Evolutionary conservation across 768 basidiomycete genomes (phyloP), one percentile per base, ranked within the genome.

Genomic region (Termitomyces sp.): DNA sequence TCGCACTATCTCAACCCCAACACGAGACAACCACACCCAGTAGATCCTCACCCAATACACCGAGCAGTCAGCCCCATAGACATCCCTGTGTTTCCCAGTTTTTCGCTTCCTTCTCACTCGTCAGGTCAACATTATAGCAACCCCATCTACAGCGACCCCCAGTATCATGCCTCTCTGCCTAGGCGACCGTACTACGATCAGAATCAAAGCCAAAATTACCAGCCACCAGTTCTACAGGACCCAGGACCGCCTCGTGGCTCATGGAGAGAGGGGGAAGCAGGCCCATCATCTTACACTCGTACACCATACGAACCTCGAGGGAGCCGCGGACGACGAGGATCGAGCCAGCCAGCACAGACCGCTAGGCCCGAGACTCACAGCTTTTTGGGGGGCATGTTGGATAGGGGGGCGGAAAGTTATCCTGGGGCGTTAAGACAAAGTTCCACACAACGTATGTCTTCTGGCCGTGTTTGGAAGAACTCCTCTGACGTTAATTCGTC

Each of bases 251-350:
- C 66, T 62, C 57, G 57, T 39, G 44, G 58, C 32, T 57, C 59
- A 32, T 66, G 66, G 64, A 56, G 74, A 62, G 79, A 82, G 58
- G 71, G 70, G 9, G 82, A 82, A 60, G 74, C 78, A 37, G 79
- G 80, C 7, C 76, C 74, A 30, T 78, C 80, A n/a, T 75, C 73
- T 1, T 68, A 75, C 59, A 62, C 65, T 58, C 69, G 60, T 47
- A 50, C 62, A 46, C 60, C 66, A 22, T 59, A 59, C 39, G 66
- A 68, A 49, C 54, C 60, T 33, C 36, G 43, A 39, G 51, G 53
- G 22, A 54, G 42, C 30, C 61, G 64, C 53, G 60, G 56, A 45
- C 64, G 62, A 32, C 63, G 65, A 47, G 67, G 67, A 26, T 67
- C 60, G 9, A 67, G 64, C 43, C 68, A 68, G 37, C 62, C 66